phyloP scores from a whole-genome alignment of 2,329 filamentous ascomycete species.

The Botrytis cinerea region DNA sequence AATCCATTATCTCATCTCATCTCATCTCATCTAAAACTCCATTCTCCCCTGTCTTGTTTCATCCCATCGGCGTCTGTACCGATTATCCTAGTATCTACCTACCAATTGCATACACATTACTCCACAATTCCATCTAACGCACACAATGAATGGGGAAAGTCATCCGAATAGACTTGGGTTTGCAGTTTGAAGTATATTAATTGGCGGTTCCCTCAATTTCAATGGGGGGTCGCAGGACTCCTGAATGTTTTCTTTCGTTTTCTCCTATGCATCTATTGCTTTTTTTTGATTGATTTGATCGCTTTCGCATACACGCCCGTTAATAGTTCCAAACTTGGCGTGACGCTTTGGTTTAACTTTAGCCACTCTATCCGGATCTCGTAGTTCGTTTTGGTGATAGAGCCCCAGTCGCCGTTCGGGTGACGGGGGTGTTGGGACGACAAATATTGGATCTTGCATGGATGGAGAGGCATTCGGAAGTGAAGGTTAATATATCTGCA shows the following conservation, averaged over 20 bases:
- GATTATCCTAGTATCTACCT: not conserved
- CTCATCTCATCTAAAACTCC: conserved; percentile 11
- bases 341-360: not conserved
- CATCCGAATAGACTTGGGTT: not conserved
- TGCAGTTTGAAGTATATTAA: not conserved
- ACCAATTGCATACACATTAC: not conserved
- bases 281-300: not conserved
- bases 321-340: not conserved
- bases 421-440: not conserved
- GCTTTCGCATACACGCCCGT: not conserved
- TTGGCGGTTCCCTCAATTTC: conserved; percentile 1
- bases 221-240: not conserved
- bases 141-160: not conserved
- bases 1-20: not conserved
- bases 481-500: conserved; percentile 13
- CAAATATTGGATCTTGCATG: conserved; percentile 1
- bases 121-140: not conserved
- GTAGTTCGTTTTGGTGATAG: not conserved
- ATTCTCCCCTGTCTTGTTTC: conserved; percentile 1
- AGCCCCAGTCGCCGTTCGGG: not conserved
- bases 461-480: not conserved
- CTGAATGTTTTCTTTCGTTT: not conserved
- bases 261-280: not conserved
- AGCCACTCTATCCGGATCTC: not conserved
- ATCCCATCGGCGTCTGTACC: conserved; percentile 15